Base-by-base conservation (phyloP, 306 rosid genomes). In the Vicia villosa region DNA sequence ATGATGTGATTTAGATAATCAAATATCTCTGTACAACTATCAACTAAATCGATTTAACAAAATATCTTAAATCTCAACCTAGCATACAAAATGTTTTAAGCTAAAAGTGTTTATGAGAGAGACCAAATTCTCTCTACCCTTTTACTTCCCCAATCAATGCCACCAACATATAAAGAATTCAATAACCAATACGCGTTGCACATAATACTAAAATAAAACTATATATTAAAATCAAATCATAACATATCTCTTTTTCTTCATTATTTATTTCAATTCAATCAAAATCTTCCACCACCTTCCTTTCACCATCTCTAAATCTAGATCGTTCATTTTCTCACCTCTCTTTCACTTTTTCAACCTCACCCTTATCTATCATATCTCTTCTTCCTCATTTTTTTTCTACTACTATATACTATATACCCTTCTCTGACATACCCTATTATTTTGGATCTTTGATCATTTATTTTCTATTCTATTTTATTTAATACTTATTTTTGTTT, bases 41-140 rank as follows among this genome's bases (percentile, higher is more conserved):
- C n/a, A n/a, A n/a, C n/a, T n/a, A n/a, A n/a, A n/a, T n/a, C n/a
- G n/a, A n/a, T n/a, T n/a, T n/a, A n/a, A n/a, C n/a, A n/a, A n/a
- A n/a, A n/a, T n/a, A n/a, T n/a, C n/a, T n/a, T n/a, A n/a, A n/a
- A n/a, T n/a, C n/a, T n/a, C n/a, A n/a, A n/a, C n/a, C 26, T 22
- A 22, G 3, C 26, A 22, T 22, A 22, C 26, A 22, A 22, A 1
- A 22, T 22, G 26, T 22, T 22, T 26, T 2, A 26, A 28, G 0
- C 1, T 43, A 66, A 66, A 14, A 72, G 74, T 82, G 1, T 72
- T 62, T 12, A 70, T 73, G 91, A 83, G 80, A 52, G 24, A 10
- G 88, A 83, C 96, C 56, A 51, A 55, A 62, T 57, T 79, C 79
- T 84, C 76, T 82, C 82, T 56, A 62, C 66, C 65, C 81, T 81